These are phyloP conservation scores for Tetracladium marchalianum DNA, from an alignment of 495 filamentous ascomycete genomes.

Conservation along the genomic window DNA sequence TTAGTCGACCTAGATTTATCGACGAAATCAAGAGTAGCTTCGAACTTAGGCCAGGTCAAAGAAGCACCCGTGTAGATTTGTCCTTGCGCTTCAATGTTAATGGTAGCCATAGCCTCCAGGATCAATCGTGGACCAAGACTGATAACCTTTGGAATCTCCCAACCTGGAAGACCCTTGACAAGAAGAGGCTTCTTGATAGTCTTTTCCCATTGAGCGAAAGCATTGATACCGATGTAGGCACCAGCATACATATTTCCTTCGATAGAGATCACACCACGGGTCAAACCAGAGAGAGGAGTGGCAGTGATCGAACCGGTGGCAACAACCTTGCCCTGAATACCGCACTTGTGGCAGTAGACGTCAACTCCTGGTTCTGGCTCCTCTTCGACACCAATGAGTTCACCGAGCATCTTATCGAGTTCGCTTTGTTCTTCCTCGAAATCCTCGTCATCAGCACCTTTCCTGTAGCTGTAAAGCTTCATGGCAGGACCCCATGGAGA, in stretches of 20 bases:
- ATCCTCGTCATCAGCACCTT: constrained; percentile 1
- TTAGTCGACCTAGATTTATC: constrained; percentile 1
- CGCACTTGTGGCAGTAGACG: constrained; percentile 7
- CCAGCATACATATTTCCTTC: constrained; percentile 10
- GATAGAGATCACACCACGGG: constrained; percentile 4
- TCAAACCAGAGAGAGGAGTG: constrained; percentile 5
- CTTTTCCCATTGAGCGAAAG: constrained; percentile 8
- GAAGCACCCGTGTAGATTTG: constrained; percentile 8
- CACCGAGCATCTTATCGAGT: background rate
- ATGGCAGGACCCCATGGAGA: constrained; percentile 7
- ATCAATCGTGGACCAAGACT: constrained; percentile 7
- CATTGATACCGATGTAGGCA: constrained; percentile 12
- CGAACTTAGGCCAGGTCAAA: constrained; percentile 3
- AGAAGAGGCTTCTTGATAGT: constrained; percentile 5
- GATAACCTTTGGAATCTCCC: constrained; percentile 11
- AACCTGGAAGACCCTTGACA: constrained; percentile 3
- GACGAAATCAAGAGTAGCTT: constrained; percentile 2
- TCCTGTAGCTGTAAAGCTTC: constrained; percentile 2
- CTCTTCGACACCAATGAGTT: constrained; percentile 1
- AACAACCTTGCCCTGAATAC: constrained; percentile 1
- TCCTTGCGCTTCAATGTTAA: constrained; percentile 5
- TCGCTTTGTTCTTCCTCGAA: background rate
- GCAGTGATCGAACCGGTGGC: background rate
- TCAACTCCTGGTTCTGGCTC: constrained; percentile 7
- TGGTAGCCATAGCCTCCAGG: background rate